These are phyloP conservation scores for Kurtzmaniella fragi DNA, from an alignment of 805 yeast genomes.

Conservation along the genomic window DNA sequence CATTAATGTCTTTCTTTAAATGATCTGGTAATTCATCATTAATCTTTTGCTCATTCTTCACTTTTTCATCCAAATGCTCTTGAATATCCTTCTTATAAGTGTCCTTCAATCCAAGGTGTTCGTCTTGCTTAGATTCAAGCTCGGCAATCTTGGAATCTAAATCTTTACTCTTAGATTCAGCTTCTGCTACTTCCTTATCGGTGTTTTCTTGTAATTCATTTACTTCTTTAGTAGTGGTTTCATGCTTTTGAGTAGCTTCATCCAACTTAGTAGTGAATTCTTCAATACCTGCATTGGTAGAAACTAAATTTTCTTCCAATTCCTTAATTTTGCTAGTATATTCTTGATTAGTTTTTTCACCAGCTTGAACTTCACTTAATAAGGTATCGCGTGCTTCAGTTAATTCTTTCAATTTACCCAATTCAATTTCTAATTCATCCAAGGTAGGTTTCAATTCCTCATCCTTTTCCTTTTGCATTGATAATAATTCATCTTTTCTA, in stretches of 20 bases:
- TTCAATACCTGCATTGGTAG: slow-evolving; percentile 34
- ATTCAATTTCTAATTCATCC: slow-evolving; percentile 48
- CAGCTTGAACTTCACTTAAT: slow-evolving; percentile 38
- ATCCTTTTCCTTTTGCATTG: slow-evolving; percentile 49
- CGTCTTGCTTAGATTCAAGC: slow-evolving; percentile 35
- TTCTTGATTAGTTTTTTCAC: slow-evolving; percentile 42
- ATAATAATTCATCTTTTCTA: slow-evolving; percentile 42
- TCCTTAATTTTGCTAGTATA: slow-evolving; percentile 40
- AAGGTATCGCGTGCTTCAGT: slow-evolving; percentile 45
- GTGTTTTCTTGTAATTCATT: slow-evolving; percentile 26
- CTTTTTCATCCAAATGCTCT: slow-evolving; percentile 24
- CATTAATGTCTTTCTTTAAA: slow-evolving; percentile 34
- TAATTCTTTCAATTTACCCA: slow-evolving; percentile 44
- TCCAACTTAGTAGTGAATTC: slow-evolving; percentile 27
- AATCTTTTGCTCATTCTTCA: slow-evolving; percentile 45
- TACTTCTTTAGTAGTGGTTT: slow-evolving; percentile 33
- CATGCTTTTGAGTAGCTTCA: slow-evolving; percentile 31
- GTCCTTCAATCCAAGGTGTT: slow-evolving; percentile 30
- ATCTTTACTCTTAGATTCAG: slow-evolving; percentile 23
- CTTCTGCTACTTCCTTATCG: slow-evolving; percentile 19
- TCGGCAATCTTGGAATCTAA: slow-evolving; percentile 41
- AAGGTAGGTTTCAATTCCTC: slow-evolving; percentile 50
- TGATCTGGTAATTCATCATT: slow-evolving; percentile 51
- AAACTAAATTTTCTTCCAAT: slow-evolving; percentile 39
- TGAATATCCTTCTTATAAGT: slow-evolving; percentile 30